Base-by-base conservation (phyloP, 1,139 yeast species). In the Suhomyces bokatorum region DNA sequence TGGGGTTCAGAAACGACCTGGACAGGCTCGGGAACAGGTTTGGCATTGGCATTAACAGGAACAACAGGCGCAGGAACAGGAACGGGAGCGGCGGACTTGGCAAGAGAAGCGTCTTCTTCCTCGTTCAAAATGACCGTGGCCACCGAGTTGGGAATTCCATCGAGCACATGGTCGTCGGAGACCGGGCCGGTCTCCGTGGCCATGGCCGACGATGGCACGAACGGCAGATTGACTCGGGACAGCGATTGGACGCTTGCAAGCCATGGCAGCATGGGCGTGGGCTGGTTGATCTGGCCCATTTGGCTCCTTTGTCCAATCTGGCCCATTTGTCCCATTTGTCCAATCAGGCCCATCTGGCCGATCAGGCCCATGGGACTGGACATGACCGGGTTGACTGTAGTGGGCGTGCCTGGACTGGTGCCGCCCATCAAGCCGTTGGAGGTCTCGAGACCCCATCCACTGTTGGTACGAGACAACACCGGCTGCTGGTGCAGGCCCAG, bases 181-280 rank as follows among this genome's bases (percentile, higher is more conserved):
- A 35, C 13, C 4, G 36, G 37, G 6, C 11, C 36, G 6, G 33
- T n/a, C 14, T 43, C 46, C 5, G 32, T 29, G 17, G 39, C 33
- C 28, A 37, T 37, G 10, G 39, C 43, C 12, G 53, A 35, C 4
- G 47, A 37, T 11, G 70, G 63, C 15, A 67, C 67, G 53, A 73
- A 74, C 2, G 79, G 79, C 3, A 78, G 73, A 46, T 59, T 63
- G 13, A 69, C 75, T 29, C 78, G 57, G 13, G 77, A 71, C 48
- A 54, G 64, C 5, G 69, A 57, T 43, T 66, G 74, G 20, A 53
- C 48, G 8, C 67, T 63, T 4, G 71, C 53, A 24, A 63, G 44
- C 78, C 78, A 73, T 5, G 78, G 78, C 1, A 77, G 72, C 42
- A 69, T 57, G 5, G 77, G 76, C n/a, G 69, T 57, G 3, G 71